These are phyloP conservation scores for Mucor circinelloides DNA, from an alignment of 371 early-diverging fungal genomes.

Conservation along the genomic window DNA sequence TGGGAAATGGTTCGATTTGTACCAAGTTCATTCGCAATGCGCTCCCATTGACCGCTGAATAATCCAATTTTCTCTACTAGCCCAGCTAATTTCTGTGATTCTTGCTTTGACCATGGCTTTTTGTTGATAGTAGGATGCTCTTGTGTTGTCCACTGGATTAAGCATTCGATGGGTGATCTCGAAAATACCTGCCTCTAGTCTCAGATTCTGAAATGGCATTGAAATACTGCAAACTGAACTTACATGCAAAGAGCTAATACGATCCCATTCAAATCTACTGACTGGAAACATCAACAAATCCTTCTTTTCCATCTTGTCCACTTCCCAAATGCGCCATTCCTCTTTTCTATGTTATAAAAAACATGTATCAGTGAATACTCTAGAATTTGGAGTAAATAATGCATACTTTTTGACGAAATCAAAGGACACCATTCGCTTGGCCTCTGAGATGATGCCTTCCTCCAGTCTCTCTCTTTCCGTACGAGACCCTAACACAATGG, in stretches of 20 bases:
- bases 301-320: slow-evolving; percentile 47
- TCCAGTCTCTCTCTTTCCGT: slow-evolving; percentile 28
- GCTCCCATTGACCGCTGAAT: slow-evolving; percentile 61
- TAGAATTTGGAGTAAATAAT: neutral
- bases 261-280: slow-evolving; percentile 68
- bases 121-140: slow-evolving; percentile 84
- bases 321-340: slow-evolving; percentile 39
- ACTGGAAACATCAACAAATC: slow-evolving; percentile 61
- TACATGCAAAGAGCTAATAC: slow-evolving; percentile 66
- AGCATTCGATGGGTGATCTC: slow-evolving; percentile 68
- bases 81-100: slow-evolving; percentile 48
- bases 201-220: neutral
- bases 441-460: slow-evolving; percentile 32
- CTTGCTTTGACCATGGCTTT: slow-evolving; percentile 64
- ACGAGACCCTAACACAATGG: slow-evolving; percentile 23
- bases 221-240: neutral
- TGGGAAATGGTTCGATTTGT: slow-evolving; percentile 79
- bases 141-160: slow-evolving; percentile 84
- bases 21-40: slow-evolving; percentile 57
- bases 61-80: slow-evolving; percentile 49
- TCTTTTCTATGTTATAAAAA: slow-evolving; percentile 22
- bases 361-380: neutral
- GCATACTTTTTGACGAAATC: slow-evolving; percentile 28
- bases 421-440: slow-evolving; percentile 22
- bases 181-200: slow-evolving; percentile 51